A percentile compares a stretch with the other conserved stretches of the same genome.
phyloP scores from a whole-genome alignment of 176 grass and related monocot genomes.

The Alopecurus myosuroides region DNA sequence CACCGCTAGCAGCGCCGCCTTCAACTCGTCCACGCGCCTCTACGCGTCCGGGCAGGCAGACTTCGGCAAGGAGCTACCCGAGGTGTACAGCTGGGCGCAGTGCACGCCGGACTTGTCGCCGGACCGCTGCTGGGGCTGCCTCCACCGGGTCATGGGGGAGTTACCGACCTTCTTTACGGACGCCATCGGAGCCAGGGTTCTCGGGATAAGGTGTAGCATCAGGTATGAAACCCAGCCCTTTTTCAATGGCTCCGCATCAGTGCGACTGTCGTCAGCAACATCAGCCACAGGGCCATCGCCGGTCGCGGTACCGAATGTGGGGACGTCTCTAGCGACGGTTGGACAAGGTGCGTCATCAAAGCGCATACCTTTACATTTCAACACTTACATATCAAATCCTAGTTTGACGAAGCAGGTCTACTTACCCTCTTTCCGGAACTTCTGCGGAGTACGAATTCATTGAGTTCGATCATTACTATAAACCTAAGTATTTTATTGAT shows the following conservation, averaged over 20 bases:
- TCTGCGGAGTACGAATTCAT: neutral
- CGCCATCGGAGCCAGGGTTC: neutral
- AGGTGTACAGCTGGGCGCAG: no score
- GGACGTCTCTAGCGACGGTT: neutral
- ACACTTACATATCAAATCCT: no score
- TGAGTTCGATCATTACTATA: neutral
- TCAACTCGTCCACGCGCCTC: neutral
- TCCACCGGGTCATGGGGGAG: neutral
- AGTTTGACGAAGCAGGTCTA: no score
- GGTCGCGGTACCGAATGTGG: neutral
- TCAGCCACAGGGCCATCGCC: neutral
- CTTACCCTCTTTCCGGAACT: neutral
- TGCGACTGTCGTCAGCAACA: neutral
- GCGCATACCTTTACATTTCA: no score
- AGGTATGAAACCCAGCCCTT: no score
- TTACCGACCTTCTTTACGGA: neutral
- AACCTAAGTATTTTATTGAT: neutral
- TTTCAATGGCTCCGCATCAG: neutral
- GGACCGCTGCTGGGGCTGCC: conserved; percentile 2
- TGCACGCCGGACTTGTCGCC: conserved; percentile 10
- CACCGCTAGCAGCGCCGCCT: conserved; percentile 23
- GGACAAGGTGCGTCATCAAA: neutral
- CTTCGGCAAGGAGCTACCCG: conserved; percentile 11
- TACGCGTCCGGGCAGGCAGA: conserved; percentile 31
- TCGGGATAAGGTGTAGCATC: conserved; percentile 36